phyloP scores from a whole-genome alignment of 2,329 filamentous ascomycete genomes.

The Purpureocillium lavendulum region DNA sequence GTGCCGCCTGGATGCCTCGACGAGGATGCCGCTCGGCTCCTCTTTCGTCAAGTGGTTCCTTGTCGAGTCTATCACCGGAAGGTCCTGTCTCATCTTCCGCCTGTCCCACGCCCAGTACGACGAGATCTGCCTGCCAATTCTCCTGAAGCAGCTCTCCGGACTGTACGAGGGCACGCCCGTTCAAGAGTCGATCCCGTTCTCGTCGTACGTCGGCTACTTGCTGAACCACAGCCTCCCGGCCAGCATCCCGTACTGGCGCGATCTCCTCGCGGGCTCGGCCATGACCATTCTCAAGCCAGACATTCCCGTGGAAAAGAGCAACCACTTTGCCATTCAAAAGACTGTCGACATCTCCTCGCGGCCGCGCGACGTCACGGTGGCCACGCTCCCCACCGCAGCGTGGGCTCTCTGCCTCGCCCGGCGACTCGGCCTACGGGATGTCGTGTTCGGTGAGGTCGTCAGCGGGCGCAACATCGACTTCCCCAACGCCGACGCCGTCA shows the following conservation, averaged over 20 bases:
- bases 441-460: constrained; percentile 59
- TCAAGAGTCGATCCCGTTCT: constrained; percentile 31
- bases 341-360: constrained; percentile 38
- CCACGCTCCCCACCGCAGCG: constrained; percentile 57
- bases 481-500: constrained; percentile 44
- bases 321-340: constrained; percentile 32
- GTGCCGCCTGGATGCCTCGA: constrained; percentile 46
- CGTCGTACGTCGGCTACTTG: constrained; percentile 35
- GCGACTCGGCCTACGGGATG: constrained; percentile 41
- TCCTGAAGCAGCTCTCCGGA: constrained; percentile 51
- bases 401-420: constrained; percentile 57
- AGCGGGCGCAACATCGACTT: constrained; percentile 54
- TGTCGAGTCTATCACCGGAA: constrained; percentile 24
- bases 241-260: constrained; percentile 52
- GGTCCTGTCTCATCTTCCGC: constrained; percentile 45
- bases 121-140: constrained; percentile 55
- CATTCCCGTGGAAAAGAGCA: constrained; percentile 23
- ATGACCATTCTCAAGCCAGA: constrained; percentile 36
- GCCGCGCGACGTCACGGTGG: constrained; percentile 48
- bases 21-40: constrained; percentile 47
- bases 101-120: constrained; percentile 65
- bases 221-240: constrained; percentile 31
- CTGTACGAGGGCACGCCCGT: constrained; percentile 26
- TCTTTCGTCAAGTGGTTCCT: constrained; percentile 53
- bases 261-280: constrained; percentile 46